A percentile compares a stretch with the other conserved stretches of the same genome.
Conservation (phyloP, 75 land plant genomes). For the Gnetum montanum region DNA sequence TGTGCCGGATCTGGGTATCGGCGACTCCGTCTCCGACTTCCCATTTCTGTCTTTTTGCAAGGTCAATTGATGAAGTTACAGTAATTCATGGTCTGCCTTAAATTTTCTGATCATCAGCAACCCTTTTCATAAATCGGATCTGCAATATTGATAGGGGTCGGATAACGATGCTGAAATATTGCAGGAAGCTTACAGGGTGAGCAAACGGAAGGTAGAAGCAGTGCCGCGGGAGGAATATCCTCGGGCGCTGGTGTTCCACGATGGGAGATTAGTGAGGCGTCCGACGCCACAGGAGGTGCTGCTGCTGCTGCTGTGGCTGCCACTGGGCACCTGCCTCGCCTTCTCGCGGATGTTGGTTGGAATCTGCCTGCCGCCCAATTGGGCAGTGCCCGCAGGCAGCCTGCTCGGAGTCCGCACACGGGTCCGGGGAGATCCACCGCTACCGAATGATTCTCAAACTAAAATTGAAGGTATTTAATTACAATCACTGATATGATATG, state of each 20-base stretch:
- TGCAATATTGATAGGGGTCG: not conserved
- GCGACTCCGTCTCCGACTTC: conserved; percentile 14
- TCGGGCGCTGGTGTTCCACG: conserved; percentile 72
- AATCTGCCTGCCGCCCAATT: conserved; percentile 9
- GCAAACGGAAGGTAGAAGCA: not conserved
- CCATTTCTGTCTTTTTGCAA: conserved; percentile 34
- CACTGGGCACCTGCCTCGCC: conserved; percentile 41
- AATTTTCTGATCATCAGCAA: not conserved
- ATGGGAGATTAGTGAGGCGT: conserved; percentile 49
- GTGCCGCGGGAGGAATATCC: conserved; percentile 46
- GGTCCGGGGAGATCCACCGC: conserved; percentile 20
- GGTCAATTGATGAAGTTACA: no score
- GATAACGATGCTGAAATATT: not conserved
- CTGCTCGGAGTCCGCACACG: conserved; percentile 21
- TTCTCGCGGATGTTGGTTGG: conserved; percentile 21
- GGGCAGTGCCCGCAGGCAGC: conserved; percentile 1
- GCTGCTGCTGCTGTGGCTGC: conserved; percentile 56
- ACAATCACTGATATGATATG: no score
- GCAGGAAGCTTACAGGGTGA: conserved; percentile 25
- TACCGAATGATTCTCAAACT: not conserved
- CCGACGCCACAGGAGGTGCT: conserved; percentile 43
- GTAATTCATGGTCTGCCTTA: not conserved
- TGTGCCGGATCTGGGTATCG: conserved; percentile 27
- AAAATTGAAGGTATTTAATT: no score
- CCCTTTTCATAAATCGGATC: no score